These are phyloP conservation scores for Penicillium fuscoglaucum DNA, from an alignment of 2,329 filamentous ascomycete genomes.

Conservation along the genomic window DNA sequence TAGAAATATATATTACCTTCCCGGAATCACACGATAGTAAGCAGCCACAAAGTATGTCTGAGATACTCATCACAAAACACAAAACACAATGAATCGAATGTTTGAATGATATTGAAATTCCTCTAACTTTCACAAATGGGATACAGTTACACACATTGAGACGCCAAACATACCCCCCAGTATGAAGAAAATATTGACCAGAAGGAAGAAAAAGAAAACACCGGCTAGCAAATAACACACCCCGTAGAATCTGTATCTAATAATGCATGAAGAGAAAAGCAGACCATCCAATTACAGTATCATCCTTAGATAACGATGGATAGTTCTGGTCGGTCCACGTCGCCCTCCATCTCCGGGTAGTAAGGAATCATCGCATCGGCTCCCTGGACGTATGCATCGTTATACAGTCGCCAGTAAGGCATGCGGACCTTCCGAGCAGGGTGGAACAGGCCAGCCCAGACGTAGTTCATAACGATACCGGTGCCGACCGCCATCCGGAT, in stretches of 20 bases:
- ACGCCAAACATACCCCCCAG: constrained; percentile 24
- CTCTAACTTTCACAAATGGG: constrained; percentile 23
- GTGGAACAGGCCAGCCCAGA: constrained; percentile 97
- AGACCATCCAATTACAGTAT: constrained; percentile 13
- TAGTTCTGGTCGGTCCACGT: constrained; percentile 77
- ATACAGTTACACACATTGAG: constrained; percentile 22
- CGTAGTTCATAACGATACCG: constrained; percentile 93
- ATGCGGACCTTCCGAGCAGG: constrained; percentile 90
- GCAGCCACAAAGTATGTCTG: background rate
- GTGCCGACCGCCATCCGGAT: constrained; percentile 91
- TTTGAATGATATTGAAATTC: constrained; percentile 3
- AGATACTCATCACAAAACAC: background rate
- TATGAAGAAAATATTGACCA: constrained; percentile 15
- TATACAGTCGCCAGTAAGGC: constrained; percentile 96
- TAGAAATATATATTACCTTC: background rate
- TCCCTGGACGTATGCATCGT: constrained; percentile 90
- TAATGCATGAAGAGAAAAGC: constrained; percentile 24
- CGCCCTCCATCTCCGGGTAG: constrained; percentile 83
- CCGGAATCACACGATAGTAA: background rate
- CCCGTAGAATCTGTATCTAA: constrained; percentile 18
- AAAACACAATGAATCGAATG: background rate
- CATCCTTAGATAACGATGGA: constrained; percentile 71
- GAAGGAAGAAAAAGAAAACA: constrained; percentile 17
- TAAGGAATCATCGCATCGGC: constrained; percentile 96
- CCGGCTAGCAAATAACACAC: constrained; percentile 24